A percentile compares a stretch with the other conserved stretches of the same genome.
Conservation (phyloP, 2,329 filamentous ascomycete species). For the Fusarium praegraminearum region DNA sequence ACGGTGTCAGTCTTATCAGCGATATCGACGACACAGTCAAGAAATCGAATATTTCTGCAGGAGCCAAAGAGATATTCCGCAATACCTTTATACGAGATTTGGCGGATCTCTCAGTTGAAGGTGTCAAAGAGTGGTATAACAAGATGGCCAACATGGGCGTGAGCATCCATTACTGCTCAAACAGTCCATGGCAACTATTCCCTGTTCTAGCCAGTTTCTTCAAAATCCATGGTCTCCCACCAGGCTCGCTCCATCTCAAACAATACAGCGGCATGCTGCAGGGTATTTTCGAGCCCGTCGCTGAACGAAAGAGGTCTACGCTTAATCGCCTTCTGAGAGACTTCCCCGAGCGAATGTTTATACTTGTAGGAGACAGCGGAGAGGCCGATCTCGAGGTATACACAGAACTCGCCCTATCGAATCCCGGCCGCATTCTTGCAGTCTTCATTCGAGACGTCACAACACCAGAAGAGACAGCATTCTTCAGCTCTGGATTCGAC, state of each 20-base stretch:
- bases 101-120: constrained; percentile 82
- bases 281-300: constrained; percentile 97
- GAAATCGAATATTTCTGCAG: constrained; percentile 87
- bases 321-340: constrained; percentile 87
- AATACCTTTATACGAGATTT: constrained; percentile 95
- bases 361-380: constrained; percentile 94
- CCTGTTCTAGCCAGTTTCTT: constrained; percentile 91
- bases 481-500: constrained; percentile 76
- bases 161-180: constrained; percentile 96
- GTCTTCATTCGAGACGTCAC: constrained; percentile 98
- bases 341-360: constrained; percentile 89
- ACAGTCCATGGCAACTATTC: constrained; percentile 97
- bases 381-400: constrained; percentile 98
- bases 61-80: constrained; percentile 93
- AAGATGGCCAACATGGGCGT: constrained; percentile 83
- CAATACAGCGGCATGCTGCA: constrained; percentile 97
- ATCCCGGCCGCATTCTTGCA: constrained; percentile 84
- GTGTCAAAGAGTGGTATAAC: constrained; percentile 91
- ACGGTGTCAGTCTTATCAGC: constrained; percentile 91
- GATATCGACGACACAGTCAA: constrained; percentile 99
- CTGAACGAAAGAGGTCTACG: constrained; percentile 91
- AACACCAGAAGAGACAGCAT: constrained; percentile 75
- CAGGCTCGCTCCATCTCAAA: constrained; percentile 93
- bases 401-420: constrained; percentile 86
- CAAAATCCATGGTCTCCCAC: constrained; percentile 80